Base-by-base conservation (phyloP, 352 stramenopile species). In the Plasmopara muralis region DNA sequence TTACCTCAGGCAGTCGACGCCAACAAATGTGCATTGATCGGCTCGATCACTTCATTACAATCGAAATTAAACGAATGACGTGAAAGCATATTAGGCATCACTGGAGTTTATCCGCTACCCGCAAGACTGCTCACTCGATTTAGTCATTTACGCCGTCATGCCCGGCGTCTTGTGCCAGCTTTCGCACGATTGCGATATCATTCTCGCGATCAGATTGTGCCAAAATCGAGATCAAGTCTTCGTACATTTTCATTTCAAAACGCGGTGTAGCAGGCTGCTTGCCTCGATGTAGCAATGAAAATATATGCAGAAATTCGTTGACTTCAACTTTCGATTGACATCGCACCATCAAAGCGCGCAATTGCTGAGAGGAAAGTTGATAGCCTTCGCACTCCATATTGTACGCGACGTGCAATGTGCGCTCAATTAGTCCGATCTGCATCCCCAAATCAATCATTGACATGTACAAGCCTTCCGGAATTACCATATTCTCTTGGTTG, bases 381-480 rank as follows among this genome's bases (percentile, higher is more conserved):
- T 81, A 76, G 28, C 81, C 81, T 43, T 91, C 81, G 54, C 81
- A 91, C 48, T 91, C 81, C 81, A 91, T 91, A 48, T 91, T 85
- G 64, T 85, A 88, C 12, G 81, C 81, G 15, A 91, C 42, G 46
- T 86, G 71, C 43, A 91, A 62, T 12, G 81, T 87, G 31, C 79
- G 74, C 53, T 85, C 69, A 16, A 88, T 64, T 40, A 90, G 66
- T 10, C 77, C 77, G 31, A 67, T 66, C 9, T 62, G 58, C 8
- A 71, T 87, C 34, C 81, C 81, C n/a, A 85, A 53, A 10, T 68
- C 60, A 38, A 90, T 53, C 20, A 91, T 64, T 40, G 81, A 60
- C 18, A 52, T 44, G 62, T 89, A 91, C 50, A 90, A 60, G 0
- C 70, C 74, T 55, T 75, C 49, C 0, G 80, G 77, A 44, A 87